A percentile compares a stretch with the other conserved stretches of the same genome.
phyloP scores from a whole-genome alignment of 371 early-diverging fungal species.

The Actinomucor elegans region DNA sequence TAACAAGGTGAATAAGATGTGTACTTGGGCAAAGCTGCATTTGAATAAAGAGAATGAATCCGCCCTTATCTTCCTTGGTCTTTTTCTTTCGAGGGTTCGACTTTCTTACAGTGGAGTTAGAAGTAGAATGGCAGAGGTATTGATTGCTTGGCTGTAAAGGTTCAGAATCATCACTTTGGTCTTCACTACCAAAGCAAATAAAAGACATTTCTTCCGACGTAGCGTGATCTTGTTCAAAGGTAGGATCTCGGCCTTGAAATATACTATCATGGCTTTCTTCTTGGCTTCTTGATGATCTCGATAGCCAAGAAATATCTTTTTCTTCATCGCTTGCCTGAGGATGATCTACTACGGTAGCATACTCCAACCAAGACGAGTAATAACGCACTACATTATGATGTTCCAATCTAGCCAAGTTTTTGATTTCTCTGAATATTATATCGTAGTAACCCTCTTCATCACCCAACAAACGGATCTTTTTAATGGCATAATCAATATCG shows the following conservation, averaged over 20 bases:
- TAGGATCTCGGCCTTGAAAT: conserved; percentile 20
- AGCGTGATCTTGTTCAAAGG: conserved; percentile 6
- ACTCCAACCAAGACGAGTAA: conserved; percentile 91
- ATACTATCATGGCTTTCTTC: not conserved
- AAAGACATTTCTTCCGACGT: not conserved
- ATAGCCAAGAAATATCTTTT: conserved; percentile 2
- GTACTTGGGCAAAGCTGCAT: conserved; percentile 83
- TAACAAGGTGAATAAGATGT: not conserved
- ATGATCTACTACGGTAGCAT: conserved; percentile 14
- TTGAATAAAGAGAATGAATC: conserved; percentile 74
- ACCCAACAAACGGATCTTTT: conserved; percentile 66
- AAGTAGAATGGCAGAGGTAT: not conserved
- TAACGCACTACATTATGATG: conserved; percentile 93
- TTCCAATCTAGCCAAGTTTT: conserved; percentile 80
- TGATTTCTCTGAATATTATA: conserved; percentile 89
- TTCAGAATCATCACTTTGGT: not conserved
- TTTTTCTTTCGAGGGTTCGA: not conserved
- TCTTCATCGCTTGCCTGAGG: conserved; percentile 7
- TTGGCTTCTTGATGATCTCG: not conserved
- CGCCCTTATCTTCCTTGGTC: conserved; percentile 13
- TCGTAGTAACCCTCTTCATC: conserved; percentile 54
- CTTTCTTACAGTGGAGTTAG: not conserved
- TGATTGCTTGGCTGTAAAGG: not conserved
- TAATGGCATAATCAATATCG: conserved; percentile 87
- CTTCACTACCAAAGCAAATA: not conserved